Conservation (phyloP, 345 rosid species). For the Populus alba region DNA sequence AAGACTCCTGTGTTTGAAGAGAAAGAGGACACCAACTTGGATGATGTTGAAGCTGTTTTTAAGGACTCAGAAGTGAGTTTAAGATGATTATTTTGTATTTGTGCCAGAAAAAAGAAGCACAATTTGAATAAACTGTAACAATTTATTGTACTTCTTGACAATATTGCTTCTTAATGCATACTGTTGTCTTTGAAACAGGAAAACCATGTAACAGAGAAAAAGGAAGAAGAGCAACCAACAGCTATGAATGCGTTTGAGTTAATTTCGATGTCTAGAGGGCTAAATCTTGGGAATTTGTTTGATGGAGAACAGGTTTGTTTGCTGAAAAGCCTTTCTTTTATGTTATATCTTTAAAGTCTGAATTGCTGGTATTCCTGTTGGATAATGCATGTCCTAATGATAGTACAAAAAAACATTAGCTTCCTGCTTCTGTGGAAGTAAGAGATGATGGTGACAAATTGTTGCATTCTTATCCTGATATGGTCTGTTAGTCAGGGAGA, state of each 20-base stretch:
- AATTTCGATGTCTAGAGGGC: conserved; percentile 86
- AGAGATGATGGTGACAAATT: not conserved
- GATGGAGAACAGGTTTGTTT: conserved; percentile 73
- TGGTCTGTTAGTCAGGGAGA: not conserved
- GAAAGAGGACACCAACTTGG: conserved; percentile 62
- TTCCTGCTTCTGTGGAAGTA: not conserved
- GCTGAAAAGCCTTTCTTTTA: not conserved
- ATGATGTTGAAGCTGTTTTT: conserved; percentile 90
- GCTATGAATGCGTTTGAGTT: conserved; percentile 93
- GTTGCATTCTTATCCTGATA: not conserved
- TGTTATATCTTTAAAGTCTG: not conserved
- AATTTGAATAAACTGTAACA: conserved; percentile 5
- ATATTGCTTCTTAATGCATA: conserved; percentile 6
- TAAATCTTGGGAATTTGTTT: conserved; percentile 80
- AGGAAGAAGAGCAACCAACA: conserved; percentile 76
- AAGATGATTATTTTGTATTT: not conserved
- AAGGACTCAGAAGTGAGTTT: conserved; percentile 76
- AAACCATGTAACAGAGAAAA: conserved; percentile 81
- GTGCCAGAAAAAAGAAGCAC: not conserved
- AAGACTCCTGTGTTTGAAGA: conserved; percentile 83
- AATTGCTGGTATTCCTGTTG: not conserved
- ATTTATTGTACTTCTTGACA: not conserved
- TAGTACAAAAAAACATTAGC: not conserved
- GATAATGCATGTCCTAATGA: not conserved
- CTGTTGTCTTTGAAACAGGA: conserved; percentile 45